Conservation (phyloP, 169 alveolate species). For the Plasmodium gallinaceum region DNA sequence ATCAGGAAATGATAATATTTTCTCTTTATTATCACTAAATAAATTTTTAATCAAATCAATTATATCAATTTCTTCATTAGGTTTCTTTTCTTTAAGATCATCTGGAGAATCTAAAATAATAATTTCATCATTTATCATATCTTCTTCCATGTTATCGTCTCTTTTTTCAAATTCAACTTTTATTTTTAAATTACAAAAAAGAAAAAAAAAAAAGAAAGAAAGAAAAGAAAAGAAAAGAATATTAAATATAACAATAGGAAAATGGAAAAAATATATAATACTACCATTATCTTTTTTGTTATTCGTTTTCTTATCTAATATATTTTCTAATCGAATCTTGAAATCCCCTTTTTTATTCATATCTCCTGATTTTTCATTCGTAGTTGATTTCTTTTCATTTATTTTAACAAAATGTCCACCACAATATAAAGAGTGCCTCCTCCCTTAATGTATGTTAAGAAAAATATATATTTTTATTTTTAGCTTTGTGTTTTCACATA, state of each 20-base stretch:
- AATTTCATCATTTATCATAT: slow-evolving; percentile 44
- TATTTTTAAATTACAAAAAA: not conserved
- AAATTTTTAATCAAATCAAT: slow-evolving; percentile 35
- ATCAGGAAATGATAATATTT: slow-evolving; percentile 36
- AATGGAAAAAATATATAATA: not conserved
- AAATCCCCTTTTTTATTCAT: slow-evolving; percentile 8
- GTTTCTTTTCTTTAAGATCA: not conserved
- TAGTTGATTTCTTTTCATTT: slow-evolving; percentile 77
- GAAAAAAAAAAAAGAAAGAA: not conserved
- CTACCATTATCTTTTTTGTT: slow-evolving; percentile 57
- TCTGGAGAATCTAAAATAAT: slow-evolving; percentile 28
- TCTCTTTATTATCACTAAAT: slow-evolving; percentile 39
- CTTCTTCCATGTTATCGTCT: not conserved
- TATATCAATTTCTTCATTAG: slow-evolving; percentile 19
- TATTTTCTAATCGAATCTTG: not conserved
- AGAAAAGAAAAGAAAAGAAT: not conserved
- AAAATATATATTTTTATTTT: not conserved
- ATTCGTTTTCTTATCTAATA: slow-evolving; percentile 7
- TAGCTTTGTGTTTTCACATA: too few species aligned
- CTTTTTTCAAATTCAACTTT: slow-evolving; percentile 23
- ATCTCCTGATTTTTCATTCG: slow-evolving; percentile 30
- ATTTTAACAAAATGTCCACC: slow-evolving; percentile 89
- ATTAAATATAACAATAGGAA: too few species aligned
- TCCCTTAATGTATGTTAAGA: slow-evolving; percentile 74
- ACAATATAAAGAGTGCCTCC: slow-evolving; percentile 85